Conservation (phyloP, 1,284 basidiomycete species). For the Cutaneotrichosporon sp. region DNA sequence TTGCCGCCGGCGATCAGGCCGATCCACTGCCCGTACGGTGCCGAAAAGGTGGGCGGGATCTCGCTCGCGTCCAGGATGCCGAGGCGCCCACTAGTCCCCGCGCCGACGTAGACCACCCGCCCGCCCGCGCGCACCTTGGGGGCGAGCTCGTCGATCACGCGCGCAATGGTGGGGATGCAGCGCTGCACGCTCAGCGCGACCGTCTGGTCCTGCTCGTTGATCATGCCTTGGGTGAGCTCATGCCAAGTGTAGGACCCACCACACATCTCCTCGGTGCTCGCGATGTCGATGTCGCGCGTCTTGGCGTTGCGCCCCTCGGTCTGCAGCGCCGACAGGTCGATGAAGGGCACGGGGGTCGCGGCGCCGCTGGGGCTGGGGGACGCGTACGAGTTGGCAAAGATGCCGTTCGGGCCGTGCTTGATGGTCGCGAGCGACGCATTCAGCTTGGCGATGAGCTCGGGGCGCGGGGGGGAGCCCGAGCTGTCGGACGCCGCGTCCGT, state of each 20-base stretch:
- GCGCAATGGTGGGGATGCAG: slow-evolving; percentile 20
- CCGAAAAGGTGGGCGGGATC: slow-evolving; percentile 30
- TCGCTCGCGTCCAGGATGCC: slow-evolving; percentile 32
- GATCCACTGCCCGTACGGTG: slow-evolving; percentile 23
- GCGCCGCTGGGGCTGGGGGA: not conserved
- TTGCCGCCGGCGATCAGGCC: slow-evolving; percentile 28
- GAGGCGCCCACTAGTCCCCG: slow-evolving; percentile 26
- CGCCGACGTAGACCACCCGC: slow-evolving; percentile 29
- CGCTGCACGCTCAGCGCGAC: slow-evolving; percentile 22
- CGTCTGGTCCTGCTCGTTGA: slow-evolving; percentile 28
- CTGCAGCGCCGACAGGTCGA: slow-evolving; percentile 19
- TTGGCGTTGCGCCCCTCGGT: slow-evolving; percentile 26
- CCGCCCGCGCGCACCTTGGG: slow-evolving; percentile 23
- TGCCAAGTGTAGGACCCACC: no score
- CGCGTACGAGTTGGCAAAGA: slow-evolving; percentile 8
- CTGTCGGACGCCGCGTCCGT: not conserved
- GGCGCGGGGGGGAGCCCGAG: not conserved
- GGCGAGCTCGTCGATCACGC: slow-evolving; percentile 24
- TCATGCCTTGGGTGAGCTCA: slow-evolving; percentile 22
- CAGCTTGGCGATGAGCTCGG: not conserved
- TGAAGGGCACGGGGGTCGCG: slow-evolving; percentile 9
- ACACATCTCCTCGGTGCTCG: slow-evolving; percentile 28
- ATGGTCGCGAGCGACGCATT: slow-evolving; percentile 5
- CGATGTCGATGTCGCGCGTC: slow-evolving; percentile 27
- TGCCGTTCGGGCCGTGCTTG: slow-evolving; percentile 5